These are phyloP conservation scores for Solanum pimpinellifolium DNA, from an alignment of 257 asterid genomes.

Conservation along the genomic window DNA sequence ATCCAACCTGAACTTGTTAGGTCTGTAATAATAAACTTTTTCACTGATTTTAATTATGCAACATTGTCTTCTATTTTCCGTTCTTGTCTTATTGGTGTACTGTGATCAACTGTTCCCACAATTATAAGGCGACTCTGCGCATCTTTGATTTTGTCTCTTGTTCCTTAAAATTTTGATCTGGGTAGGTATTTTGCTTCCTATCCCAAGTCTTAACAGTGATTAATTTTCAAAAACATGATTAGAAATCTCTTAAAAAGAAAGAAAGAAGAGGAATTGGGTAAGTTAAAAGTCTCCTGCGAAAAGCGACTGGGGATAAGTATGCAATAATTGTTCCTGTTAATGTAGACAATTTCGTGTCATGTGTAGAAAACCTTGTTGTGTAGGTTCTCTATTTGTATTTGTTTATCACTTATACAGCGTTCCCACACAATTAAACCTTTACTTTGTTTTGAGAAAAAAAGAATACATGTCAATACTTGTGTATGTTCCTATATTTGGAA, in stretches of 20 bases:
- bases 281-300: neutral
- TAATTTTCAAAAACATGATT: neutral
- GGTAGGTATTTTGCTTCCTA: neutral
- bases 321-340: neutral
- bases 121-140: neutral
- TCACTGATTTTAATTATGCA: neutral
- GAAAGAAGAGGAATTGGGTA: no score
- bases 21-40: neutral
- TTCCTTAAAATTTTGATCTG: neutral
- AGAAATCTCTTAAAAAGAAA: neutral
- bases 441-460: neutral
- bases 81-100: neutral
- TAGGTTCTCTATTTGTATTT: neutral
- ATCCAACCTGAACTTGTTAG: neutral
- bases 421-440: neutral
- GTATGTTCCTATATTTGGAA: neutral
- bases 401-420: neutral
- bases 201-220: neutral
- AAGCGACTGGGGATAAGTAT: neutral
- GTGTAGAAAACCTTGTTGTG: neutral
- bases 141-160: neutral
- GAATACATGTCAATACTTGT: neutral
- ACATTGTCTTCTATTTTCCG: neutral
- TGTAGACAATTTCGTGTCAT: neutral
- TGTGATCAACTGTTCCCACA: neutral